A percentile compares a stretch with the other conserved stretches of the same genome.
These are phyloP conservation scores for Farysia itapuensis DNA, from an alignment of 1,284 basidiomycete genomes.

Conservation along the genomic window DNA sequence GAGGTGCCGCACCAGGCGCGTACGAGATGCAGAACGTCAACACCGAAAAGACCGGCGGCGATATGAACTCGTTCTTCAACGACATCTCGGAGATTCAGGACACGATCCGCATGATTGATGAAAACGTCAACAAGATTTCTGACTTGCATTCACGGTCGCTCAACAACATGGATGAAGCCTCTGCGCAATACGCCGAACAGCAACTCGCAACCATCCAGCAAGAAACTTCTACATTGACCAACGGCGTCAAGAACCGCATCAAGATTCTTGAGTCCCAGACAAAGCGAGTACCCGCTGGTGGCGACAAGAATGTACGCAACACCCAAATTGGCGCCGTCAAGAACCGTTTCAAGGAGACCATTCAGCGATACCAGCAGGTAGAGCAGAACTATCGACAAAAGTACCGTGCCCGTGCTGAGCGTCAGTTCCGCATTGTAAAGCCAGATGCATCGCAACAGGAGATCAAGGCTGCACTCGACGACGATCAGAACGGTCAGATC, in stretches of 20 bases:
- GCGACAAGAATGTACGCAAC: constrained; percentile 59
- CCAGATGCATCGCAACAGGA: constrained; percentile 85
- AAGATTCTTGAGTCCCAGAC: constrained; percentile 51
- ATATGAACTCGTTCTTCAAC: constrained; percentile 52
- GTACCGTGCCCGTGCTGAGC: constrained; percentile 90
- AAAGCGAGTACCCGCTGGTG: constrained; percentile 38
- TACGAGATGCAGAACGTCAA: constrained; percentile 49
- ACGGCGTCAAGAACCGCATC: constrained; percentile 56
- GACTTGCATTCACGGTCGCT: constrained; percentile 57
- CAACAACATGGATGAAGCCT: constrained; percentile 59
- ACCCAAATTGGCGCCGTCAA: constrained; percentile 66
- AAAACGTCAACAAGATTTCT: constrained; percentile 55
- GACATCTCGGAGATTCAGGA: constrained; percentile 56
- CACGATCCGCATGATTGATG: constrained; percentile 55
- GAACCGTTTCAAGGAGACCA: constrained; percentile 62
- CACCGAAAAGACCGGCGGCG: constrained; percentile 31
- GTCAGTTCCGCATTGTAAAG: constrained; percentile 93
- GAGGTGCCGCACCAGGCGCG: constrained; percentile 5
- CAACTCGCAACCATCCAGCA: constrained; percentile 46
- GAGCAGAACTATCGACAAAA: constrained; percentile 90
- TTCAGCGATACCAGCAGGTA: constrained; percentile 73
- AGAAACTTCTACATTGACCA: constrained; percentile 54
- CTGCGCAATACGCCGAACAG: constrained; percentile 54
- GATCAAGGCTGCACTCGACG: constrained; percentile 71
- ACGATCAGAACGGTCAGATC: constrained; percentile 75